Base-by-base conservation (phyloP, 352 stramenopile species). In the Globisporangium abappressorium region DNA sequence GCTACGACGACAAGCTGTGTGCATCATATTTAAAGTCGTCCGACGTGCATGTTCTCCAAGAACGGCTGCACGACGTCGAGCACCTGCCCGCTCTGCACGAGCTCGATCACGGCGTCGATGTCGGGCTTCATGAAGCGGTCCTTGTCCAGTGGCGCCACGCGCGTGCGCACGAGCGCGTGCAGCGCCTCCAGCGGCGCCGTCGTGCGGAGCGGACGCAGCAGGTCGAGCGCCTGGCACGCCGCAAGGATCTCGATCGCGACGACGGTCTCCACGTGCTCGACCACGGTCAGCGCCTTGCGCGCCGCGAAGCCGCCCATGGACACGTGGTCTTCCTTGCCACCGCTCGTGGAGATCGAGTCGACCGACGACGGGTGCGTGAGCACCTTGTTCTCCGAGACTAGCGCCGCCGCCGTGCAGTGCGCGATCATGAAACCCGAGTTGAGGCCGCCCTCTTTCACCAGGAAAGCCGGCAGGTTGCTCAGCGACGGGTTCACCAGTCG, bases 381-480 rank as follows among this genome's bases (percentile, higher is more conserved):
- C 55, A 96, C 87, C 68, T 96, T 96, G 80, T 97, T 97, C 72
- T 97, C 90, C 26, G 81, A 94, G 24, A 97, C 90, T 47, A 97
- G 76, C 43, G 90, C 88, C 0, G 88, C 88, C 3, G 88, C 88
- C 4, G 85, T 95, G 76, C 90, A 96, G 70, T 97, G 88, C 1
- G 90, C 88, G 71, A 97, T 97, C 90, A 97, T 97, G 74, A 97
- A 97, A 28, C 90, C 90, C 38, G 87, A 96, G 77, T 97, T 94
- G 62, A 97, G 76, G 6, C 90, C 90, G 15, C 90, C 89, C 64
- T 95, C 82, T 47, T 90, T 79, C 34, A 96, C 87, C 7, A 97
- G 72, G 74, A 97, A 97, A 2, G 89, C 85, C 12, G 89, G 87
- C 61, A 97, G 68, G 62, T 89, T 92, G 75, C 87, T 94, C 65